phyloP scores from a whole-genome alignment of 805 yeast species.

The Lachancea sp. region DNA sequence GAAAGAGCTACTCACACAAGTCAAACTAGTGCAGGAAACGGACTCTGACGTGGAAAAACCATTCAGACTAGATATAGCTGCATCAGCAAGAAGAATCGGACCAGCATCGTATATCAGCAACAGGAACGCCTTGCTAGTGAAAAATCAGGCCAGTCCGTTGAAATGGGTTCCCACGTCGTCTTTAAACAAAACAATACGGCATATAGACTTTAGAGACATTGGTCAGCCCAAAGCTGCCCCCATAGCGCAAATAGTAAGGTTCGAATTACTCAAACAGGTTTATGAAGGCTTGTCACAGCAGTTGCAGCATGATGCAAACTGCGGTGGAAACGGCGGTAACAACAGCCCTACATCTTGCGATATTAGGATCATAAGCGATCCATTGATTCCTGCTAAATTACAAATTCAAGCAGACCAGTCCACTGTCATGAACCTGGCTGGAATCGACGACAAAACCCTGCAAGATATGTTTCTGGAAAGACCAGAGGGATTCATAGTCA shows the following conservation, averaged over 20 bases:
- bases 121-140: conserved; percentile 2
- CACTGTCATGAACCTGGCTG: not conserved
- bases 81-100: conserved; percentile 4
- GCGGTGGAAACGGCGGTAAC: not conserved
- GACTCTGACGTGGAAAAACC: not conserved
- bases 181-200: conserved; percentile 1
- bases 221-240: not conserved
- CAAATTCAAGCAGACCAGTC: not conserved
- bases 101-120: conserved; percentile 25
- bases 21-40: conserved; percentile 5
- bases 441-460: not conserved
- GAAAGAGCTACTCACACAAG: conserved; percentile 30
- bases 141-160: not conserved
- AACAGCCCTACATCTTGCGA: not conserved
- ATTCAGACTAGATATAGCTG: conserved; percentile 9
- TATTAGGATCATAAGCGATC: not conserved
- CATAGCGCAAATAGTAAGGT: not conserved
- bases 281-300: not conserved
- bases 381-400: not conserved
- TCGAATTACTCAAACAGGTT: not conserved
- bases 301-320: too few relatives aligned
- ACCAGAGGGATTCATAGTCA: conserved; percentile 10
- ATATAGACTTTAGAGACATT: conserved; percentile 3
- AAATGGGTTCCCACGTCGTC: conserved; percentile 7
- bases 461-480: conserved; percentile 3